A percentile compares a stretch with the other conserved stretches of the same genome.
phyloP scores from a whole-genome alignment of 139 green algal species.

The Volvox africanus region DNA sequence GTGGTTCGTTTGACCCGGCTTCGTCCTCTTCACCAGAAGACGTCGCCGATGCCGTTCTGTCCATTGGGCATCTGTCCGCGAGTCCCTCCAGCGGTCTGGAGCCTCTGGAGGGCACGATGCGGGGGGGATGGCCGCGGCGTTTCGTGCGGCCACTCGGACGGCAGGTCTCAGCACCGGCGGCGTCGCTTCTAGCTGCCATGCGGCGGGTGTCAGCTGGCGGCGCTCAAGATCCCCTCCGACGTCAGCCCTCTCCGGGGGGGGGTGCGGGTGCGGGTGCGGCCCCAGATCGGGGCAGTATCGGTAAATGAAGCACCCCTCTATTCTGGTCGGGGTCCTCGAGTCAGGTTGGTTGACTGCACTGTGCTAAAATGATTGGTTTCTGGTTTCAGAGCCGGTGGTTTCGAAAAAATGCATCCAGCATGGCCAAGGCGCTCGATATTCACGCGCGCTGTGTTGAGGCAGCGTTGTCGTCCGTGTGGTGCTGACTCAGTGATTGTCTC shows the following conservation, averaged over 20 bases:
- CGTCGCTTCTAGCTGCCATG: neutral
- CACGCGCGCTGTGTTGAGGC: too few relatives aligned
- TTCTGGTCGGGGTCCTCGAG: too few relatives aligned
- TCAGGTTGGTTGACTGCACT: too few relatives aligned
- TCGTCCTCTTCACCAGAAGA: neutral
- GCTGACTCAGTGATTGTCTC: too few relatives aligned
- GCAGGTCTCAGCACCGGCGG: conserved; percentile 7
- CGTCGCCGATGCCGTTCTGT: neutral
- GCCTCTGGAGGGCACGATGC: neutral
- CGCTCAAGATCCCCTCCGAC: neutral
- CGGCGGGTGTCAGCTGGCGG: neutral
- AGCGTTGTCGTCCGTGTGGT: too few relatives aligned
- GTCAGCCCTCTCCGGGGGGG: neutral
- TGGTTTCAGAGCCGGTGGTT: too few relatives aligned
- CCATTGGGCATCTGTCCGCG: neutral
- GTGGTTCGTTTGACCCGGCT: neutral
- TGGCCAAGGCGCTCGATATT: too few relatives aligned
- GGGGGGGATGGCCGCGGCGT: neutral
- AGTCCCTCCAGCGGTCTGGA: neutral
- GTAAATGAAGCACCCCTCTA: too few relatives aligned
- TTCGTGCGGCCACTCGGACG: neutral
- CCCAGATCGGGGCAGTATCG: too few relatives aligned
- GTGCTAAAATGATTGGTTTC: too few relatives aligned
- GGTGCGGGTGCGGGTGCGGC: too few relatives aligned
- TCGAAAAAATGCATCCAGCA: too few relatives aligned